These are phyloP conservation scores for Sugiyamaella americana DNA, from an alignment of 805 yeast genomes.

Conservation along the genomic window DNA sequence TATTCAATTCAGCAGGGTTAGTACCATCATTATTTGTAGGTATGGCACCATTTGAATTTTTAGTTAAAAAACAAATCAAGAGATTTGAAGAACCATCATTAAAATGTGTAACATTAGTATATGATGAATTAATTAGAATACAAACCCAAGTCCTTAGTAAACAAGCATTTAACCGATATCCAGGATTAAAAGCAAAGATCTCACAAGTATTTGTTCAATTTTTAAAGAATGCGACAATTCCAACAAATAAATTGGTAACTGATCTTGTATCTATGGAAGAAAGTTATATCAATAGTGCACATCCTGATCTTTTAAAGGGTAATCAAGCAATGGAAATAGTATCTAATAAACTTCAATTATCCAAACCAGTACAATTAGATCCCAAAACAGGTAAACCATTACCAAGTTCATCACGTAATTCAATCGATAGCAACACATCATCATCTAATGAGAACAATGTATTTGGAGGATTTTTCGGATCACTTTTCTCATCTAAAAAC, in stretches of 20 bases:
- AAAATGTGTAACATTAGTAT: conserved; percentile 84
- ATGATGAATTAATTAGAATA: conserved; percentile 91
- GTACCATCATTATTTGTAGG: conserved; percentile 96
- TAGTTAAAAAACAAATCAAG: conserved; percentile 85
- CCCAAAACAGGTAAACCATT: conserved; percentile 90
- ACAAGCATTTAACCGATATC: conserved; percentile 81
- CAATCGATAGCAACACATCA: conserved; percentile 18
- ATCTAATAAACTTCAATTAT: conserved; percentile 71
- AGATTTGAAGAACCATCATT: conserved; percentile 92
- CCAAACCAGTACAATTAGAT: conserved; percentile 72
- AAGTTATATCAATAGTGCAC: conserved; percentile 94
- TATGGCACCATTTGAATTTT: conserved; percentile 92
- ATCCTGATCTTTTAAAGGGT: conserved; percentile 92
- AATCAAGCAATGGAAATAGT: conserved; percentile 92
- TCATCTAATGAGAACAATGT: conserved; percentile 36
- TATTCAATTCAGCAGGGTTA: conserved; percentile 95
- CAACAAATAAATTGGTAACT: conserved; percentile 78
- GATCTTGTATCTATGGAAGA: conserved; percentile 84
- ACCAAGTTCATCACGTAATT: conserved; percentile 28
- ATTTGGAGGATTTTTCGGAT: conserved; percentile 86
- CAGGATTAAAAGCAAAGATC: conserved; percentile 83
- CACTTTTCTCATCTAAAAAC: conserved; percentile 86
- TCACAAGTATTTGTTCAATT: conserved; percentile 74
- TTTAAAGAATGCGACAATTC: conserved; percentile 70
- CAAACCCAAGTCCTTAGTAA: conserved; percentile 77